Base-by-base conservation (phyloP, 257 asterid species). In the Lantana camara region DNA sequence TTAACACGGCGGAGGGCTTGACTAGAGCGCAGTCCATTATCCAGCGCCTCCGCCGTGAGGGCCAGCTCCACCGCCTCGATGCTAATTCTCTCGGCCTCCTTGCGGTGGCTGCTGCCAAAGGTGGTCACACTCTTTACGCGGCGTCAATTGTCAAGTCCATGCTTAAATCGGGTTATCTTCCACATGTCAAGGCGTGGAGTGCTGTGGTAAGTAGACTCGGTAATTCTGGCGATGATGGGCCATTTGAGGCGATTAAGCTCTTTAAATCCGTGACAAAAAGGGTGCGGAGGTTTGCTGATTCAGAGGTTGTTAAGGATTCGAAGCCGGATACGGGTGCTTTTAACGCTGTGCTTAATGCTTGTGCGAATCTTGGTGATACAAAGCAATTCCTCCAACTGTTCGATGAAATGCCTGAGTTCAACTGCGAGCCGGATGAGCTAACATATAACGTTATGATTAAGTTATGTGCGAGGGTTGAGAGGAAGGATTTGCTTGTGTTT, bases 181-280 rank as follows among this genome's bases (percentile, higher is more conserved):
- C 99, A 0, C 96, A 93, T 54, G 95, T 93, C 38, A 90, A 93
- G 65, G 96, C 99, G 19, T 93, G 97, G 99, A 90, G 97, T 41
- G 91, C 97, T 27, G 99, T 90, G 4, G 64, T 84, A 3, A 90
- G 97, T 68, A 68, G 80, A n/a, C 96, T 93, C 62, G 85, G 90
- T 21, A 69, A 79, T 19, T 78, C 89, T 0, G 90, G 92, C 0
- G 99, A 93, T 12, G 99, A 93, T 41, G 95, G 96, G 1, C 99
- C 97, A 0, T 1, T 37, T 0, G 95, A 93, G 60, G 96, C 97
- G 19, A 58, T 93, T 37, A 60, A 80, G 69, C 78, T 93, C 12
- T 93, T 93, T 66, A 23, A 58, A 66, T 70, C 83, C 0, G 86
- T 93, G 41, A 76, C 69, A 0, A 79, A 73, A 53, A 82, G 89